Percentiles rank a stretch among this genome's conserved stretches.
Conservation (phyloP, 1,284 basidiomycete genomes). For the Boletus chippewaensis region DNA sequence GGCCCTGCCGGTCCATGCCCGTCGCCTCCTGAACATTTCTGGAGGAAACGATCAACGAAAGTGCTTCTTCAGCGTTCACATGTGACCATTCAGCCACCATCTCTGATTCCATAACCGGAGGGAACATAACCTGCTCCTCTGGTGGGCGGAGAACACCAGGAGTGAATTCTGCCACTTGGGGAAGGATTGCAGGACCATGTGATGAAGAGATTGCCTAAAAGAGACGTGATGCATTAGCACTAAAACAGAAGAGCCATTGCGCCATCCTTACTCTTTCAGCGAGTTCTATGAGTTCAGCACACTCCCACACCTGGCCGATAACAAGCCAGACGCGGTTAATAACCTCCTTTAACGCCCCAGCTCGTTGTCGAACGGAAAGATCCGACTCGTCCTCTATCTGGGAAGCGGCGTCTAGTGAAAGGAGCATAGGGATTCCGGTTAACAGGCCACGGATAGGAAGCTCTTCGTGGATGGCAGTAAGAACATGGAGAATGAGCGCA, state of each 20-base stretch:
- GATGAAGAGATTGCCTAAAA: conserved; percentile 35
- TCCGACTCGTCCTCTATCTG: conserved; percentile 39
- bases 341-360: conserved; percentile 58
- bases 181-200: conserved; percentile 29
- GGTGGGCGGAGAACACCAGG: conserved; percentile 30
- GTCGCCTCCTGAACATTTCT: conserved; percentile 55
- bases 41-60: conserved; percentile 48
- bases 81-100: conserved; percentile 24
- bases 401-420: conserved; percentile 63
- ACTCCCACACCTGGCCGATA: conserved; percentile 71
- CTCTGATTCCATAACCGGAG: conserved; percentile 18
- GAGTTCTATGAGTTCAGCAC: conserved; percentile 44
- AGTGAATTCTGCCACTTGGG: conserved; percentile 27
- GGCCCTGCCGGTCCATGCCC: conserved; percentile 50
- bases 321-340: conserved; percentile 59
- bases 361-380: conserved; percentile 40
- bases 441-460: conserved; percentile 70
- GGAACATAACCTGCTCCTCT: conserved; percentile 28
- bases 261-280: conserved; percentile 48
- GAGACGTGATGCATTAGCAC: conserved; percentile 11
- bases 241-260: conserved; percentile 15
- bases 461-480: conserved; percentile 62
- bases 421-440: conserved; percentile 79
- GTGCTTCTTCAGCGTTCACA: conserved; percentile 51
- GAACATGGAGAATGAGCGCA: conserved; percentile 62